Percentiles rank a stretch among this genome's conserved stretches.
Evolutionary conservation across 2,329 filamentous ascomycete genomes (phyloP).

Genomic region (Neofusicoccum umdonicola): DNA sequence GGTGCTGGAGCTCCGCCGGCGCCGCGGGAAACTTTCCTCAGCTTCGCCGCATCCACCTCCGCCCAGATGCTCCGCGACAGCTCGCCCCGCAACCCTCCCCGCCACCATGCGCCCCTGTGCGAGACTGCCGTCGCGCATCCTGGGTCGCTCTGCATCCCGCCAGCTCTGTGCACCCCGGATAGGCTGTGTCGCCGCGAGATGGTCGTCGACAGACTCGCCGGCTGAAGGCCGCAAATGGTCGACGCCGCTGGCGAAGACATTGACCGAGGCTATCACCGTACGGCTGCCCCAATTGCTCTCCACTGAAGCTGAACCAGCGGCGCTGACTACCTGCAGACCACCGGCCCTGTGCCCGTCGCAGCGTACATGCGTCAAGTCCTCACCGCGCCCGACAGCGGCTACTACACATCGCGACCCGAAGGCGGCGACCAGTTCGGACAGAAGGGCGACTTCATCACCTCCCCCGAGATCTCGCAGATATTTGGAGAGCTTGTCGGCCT

Average conservation of each 20-base stretch:
- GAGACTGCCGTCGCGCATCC: neutral
- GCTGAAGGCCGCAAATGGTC: constrained; percentile 64
- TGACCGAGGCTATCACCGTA: constrained; percentile 84
- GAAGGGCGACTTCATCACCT: constrained; percentile 94
- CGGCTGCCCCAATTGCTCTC: neutral
- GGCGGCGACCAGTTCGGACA: constrained; percentile 85
- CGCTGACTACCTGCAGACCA: constrained; percentile 56
- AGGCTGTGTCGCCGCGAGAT: constrained; percentile 33
- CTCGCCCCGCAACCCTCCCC: neutral
- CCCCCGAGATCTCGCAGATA: constrained; percentile 93
- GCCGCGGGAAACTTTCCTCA: constrained; percentile 6
- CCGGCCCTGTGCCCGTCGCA: constrained; percentile 86
- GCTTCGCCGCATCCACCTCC: neutral
- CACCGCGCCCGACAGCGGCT: constrained; percentile 84
- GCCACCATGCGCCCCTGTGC: constrained; percentile 5
- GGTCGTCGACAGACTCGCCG: constrained; percentile 30
- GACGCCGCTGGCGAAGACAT: constrained; percentile 82
- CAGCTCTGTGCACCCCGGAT: constrained; percentile 9
- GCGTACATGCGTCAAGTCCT: constrained; percentile 99
- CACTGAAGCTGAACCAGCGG: too few relatives aligned
- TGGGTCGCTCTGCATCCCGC: neutral
- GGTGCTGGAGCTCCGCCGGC: constrained; percentile 6
- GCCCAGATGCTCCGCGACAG: neutral
- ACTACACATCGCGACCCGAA: constrained; percentile 76
- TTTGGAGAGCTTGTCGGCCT: constrained; percentile 93